Evolutionary conservation across 2,329 filamentous ascomycete genomes (phyloP), one percentile per base, ranked within the genome.

Genomic region (Hymenoscyphus scutula): DNA sequence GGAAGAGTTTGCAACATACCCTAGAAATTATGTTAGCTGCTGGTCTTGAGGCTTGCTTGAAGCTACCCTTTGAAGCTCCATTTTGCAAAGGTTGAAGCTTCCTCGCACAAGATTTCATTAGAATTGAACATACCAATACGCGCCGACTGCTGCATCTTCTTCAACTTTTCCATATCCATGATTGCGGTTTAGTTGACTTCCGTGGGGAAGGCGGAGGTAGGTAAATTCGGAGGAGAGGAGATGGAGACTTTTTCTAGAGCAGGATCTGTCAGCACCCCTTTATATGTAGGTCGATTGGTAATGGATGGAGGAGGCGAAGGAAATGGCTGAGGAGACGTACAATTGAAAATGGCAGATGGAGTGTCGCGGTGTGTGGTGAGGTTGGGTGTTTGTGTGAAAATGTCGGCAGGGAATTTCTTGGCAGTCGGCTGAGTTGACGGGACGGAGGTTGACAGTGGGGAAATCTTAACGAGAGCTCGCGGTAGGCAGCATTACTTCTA

Each of bases 161-260:
- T 84, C 75, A 88, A 78, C 82, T 87, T 88, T 77, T 84, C 84
- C 74, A 82, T 80, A 83, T 88, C 84, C 85, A 88, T 87, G 72
- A 73, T 82, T 76, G 77, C 74, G 75, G 72, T 74, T 72, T 66
- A 68, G 51, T 56, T 32, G 34, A 67, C 69, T 65, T 65, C 72
- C 64, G 70, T 67, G 58, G 62, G 63, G 65, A 64, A 62, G 64
- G 66, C 53, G 64, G 66, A 62, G 58, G 67, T 55, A 51, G 59
- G 62, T 37, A 56, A 60, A 58, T 62, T 59, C 61, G 58, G 58
- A 53, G 63, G 38, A 57, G 57, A 45, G 27, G 56, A 60, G 25
- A 57, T 57, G 29, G 53, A 34, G 30, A 58, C 64, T 54, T 64
- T 65, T 51, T 45, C 53, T 66, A 53, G 58, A 60, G 54, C 45